Evolutionary conservation across 163 green algal genomes (phyloP), one percentile per base, ranked within the genome.

Genomic region (Prototheca cutis): DNA sequence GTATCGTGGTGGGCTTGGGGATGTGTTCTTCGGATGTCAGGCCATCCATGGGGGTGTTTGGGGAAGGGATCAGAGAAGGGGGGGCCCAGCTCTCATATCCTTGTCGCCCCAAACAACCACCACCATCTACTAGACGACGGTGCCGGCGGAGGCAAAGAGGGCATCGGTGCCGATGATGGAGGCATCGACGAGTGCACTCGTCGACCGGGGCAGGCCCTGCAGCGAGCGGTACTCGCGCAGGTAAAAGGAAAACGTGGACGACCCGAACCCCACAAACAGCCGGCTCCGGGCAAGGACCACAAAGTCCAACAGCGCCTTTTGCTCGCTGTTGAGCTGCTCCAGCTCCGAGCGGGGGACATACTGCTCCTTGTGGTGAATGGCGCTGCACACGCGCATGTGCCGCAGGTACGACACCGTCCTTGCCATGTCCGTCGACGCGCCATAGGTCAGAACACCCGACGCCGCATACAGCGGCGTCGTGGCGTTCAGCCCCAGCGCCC

Each of bases 271-370:
- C 6, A 84, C 81, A 74, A 87, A 89, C 30, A 57, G 70, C 13
- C 74, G 55, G 45, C 62, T 63, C 8, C 72, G 66, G 2, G 79
- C 67, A 40, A 89, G 65, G 45, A 89, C 81, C 30, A 89, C 34
- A 52, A 89, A 87, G 53, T 89, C 81, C 42, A 89, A 49, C 29
- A 87, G 67, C 6, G 81, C 81, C 65, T 83, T 74, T 55, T 89
- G 81, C 73, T 89, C 81, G 18, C 76, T 79, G 58, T 83, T 85
- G 25, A 87, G 62, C n/a, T 68, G 54, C 40, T 78, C 64, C 19
- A 79, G 48, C 40, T 80, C 69, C 8, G 24, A 8, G 36, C 70
- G 25, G n/a, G 65, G 65, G 39, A 88, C 52, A 62, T 79, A 86
- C 58, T 77, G 45, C 74, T 88, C 81, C 70, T 89, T 89, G 63